Base-by-base conservation (phyloP, 225 moss, liverwort and hornwort genomes). In the Pseudoscleropodium purum region DNA sequence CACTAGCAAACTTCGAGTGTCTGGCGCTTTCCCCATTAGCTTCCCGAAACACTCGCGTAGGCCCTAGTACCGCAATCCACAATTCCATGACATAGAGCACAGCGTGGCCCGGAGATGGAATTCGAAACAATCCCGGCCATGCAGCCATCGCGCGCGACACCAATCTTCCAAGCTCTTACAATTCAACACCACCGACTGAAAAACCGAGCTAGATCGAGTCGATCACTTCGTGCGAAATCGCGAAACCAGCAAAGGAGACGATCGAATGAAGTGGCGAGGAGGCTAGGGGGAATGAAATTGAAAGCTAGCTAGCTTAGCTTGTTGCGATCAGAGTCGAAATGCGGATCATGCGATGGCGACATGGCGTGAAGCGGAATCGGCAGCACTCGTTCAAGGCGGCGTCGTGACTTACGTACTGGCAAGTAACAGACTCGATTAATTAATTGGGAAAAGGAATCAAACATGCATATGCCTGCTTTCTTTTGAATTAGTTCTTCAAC, bases 1-100 rank as follows among this genome's bases (percentile, higher is more conserved):
- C 90, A 37, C 67, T 34, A 13, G 94, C 92, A 41, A 95, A 94
- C 87, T 95, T 95, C 1, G 95, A 91, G 65, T 91, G 94, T 12
- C 45, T 64, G 57, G 77, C 45, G n/a, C 69, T 76, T 18, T 88
- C 89, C 27, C 92, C 91, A 9, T 62, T 84, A 11, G 57, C 73
- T 88, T 94, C 92, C 15, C 6, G 49, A 23, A 64, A 85, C 37
- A 34, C 34, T 73, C 12, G 15, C 11, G 41, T 0, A 6, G 91
- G 86, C 52, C 86, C 91, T 6, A 8, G 3, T 13, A 30, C 52
- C 19, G 27, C 51, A 54, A 68, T 7, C 27, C 2, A 1, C 18
- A 68, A 25, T 29, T 37, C 67, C 67, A 29, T 3, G 27, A 54
- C 13, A 18, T 11, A 27, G 68, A 84, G n/a, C 37, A 13, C 68